Percentiles rank a stretch among this genome's conserved stretches.
Evolutionary conservation across 495 filamentous ascomycete genomes (phyloP).

Genomic region (Penicillium bovifimosum): DNA sequence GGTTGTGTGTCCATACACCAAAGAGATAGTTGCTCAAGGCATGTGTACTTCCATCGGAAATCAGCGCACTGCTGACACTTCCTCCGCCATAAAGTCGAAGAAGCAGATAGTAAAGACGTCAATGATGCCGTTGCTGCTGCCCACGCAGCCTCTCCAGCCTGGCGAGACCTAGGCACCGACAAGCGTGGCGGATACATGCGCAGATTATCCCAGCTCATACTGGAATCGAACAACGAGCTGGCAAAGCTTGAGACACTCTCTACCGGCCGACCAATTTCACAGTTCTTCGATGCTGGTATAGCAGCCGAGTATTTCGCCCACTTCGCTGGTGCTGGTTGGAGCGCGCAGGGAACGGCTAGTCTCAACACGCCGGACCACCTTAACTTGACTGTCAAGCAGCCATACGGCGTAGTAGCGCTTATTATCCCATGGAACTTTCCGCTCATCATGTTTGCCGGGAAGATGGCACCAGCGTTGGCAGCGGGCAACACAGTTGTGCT

Average conservation of each 20-base stretch:
- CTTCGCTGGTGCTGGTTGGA: slow-evolving; percentile 30
- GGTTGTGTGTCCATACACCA: slow-evolving; percentile 39
- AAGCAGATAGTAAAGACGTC: slow-evolving; percentile 49
- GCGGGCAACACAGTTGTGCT: slow-evolving; percentile 56
- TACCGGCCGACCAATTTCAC: slow-evolving; percentile 30
- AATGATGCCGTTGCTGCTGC: slow-evolving; percentile 55
- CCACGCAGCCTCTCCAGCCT: slow-evolving; percentile 53
- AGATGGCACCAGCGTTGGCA: slow-evolving; percentile 51
- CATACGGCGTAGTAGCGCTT: slow-evolving; percentile 27
- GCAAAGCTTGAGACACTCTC: slow-evolving; percentile 40
- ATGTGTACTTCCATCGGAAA: background rate
- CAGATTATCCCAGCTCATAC: slow-evolving; percentile 50
- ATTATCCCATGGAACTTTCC: slow-evolving; percentile 40
- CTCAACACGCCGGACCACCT: slow-evolving; percentile 55
- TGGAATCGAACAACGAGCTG: slow-evolving; percentile 44
- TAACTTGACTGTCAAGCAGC: slow-evolving; percentile 36
- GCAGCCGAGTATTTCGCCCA: slow-evolving; percentile 22
- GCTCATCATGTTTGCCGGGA: slow-evolving; percentile 36
- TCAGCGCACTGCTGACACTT: background rate
- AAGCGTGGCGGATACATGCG: slow-evolving; percentile 44
- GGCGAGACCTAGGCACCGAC: slow-evolving; percentile 45
- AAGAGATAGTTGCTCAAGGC: slow-evolving; percentile 41
- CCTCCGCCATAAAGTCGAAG: slow-evolving; percentile 27
- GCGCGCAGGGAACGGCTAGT: slow-evolving; percentile 44
- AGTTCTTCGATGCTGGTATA: slow-evolving; percentile 16